A percentile compares a stretch with the other conserved stretches of the same genome.
Conservation (phyloP, 2,329 filamentous ascomycete genomes). For the Gliomastix tumulicola region DNA sequence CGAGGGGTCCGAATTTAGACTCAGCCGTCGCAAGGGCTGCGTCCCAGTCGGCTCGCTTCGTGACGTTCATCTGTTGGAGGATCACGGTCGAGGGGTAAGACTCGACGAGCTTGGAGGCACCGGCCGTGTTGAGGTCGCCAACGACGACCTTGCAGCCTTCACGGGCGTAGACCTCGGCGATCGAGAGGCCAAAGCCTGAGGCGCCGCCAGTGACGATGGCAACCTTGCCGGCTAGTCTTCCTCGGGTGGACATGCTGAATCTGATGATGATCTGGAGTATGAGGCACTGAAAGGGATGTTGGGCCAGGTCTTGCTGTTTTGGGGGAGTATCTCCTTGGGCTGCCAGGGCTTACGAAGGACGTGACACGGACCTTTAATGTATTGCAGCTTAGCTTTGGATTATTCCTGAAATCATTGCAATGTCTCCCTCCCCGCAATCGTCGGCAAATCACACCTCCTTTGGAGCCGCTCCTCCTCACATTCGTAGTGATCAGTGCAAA, state of each 20-base stretch:
- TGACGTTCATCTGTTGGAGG: conserved; percentile 3
- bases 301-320: too few species aligned
- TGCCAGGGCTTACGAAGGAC: too few species aligned
- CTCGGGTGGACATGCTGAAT: background rate
- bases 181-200: conserved; percentile 77
- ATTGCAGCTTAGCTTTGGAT: too few species aligned
- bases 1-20: conserved; percentile 13
- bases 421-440: too few species aligned
- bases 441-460: too few species aligned
- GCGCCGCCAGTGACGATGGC: conserved; percentile 51
- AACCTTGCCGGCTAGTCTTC: conserved; percentile 34
- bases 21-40: background rate
- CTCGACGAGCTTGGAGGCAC: conserved; percentile 55
- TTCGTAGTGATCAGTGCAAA: too few species aligned
- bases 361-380: too few species aligned
- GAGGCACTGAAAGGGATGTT: too few species aligned
- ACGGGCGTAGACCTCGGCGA: conserved; percentile 67
- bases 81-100: background rate
- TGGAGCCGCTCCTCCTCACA: too few species aligned
- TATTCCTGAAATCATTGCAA: too few species aligned
- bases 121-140: conserved; percentile 64
- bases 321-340: too few species aligned
- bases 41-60: conserved; percentile 4
- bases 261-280: too few species aligned
- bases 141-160: conserved; percentile 72